Evolutionary conservation across 2,329 filamentous ascomycete species (phyloP), one percentile per base, ranked within the genome.

Genomic region (Aspergillus spinulosporus): DNA sequence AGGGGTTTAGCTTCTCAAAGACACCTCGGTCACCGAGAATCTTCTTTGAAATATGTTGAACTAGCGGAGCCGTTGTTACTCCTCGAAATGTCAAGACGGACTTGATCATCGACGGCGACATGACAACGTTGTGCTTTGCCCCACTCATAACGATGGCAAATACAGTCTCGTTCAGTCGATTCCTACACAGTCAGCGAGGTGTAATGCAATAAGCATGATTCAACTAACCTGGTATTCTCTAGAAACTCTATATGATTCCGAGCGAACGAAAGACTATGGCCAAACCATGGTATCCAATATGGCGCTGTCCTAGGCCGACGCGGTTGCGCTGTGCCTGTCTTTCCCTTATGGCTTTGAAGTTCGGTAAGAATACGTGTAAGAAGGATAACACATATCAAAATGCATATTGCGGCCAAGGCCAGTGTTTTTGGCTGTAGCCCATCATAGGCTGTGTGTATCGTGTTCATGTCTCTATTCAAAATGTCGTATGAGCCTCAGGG

Each of bases 201-300:
- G 5, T 4, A 21, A 2, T 7, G 12, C 7, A 11, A 21, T 21
- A 49, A 32, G 2, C 9, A 28, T 14, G 4, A 42, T 40, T 8
- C 2, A 5, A 58, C 59, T 40, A 49, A 80, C 79, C 74, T 69
- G 11, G 79, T 67, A 49, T 70, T 71, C 39, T 70, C 69, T 58
- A 82, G 65, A 61, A 81, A 79, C 8, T 64, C 63, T 40, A 78
- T 70, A 49, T 77, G 75, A 40, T 78, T 67, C 64, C 78, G 74
- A 15, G 76, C 68, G 61, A 84, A 80, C 15, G 69, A 71, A 40
- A 80, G 62, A 5, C 79, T 74, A 72, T 87, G 82, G 39, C 83
- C 82, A 6, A 86, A 36, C 50, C 80, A 74, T 1, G 84, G 84
- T 5, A 87, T 67, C 81, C 82, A 87, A 68, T 87, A 87, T 29